Conservation (phyloP, 108 stramenopile species). For the Pseudonitzschia pungens region DNA sequence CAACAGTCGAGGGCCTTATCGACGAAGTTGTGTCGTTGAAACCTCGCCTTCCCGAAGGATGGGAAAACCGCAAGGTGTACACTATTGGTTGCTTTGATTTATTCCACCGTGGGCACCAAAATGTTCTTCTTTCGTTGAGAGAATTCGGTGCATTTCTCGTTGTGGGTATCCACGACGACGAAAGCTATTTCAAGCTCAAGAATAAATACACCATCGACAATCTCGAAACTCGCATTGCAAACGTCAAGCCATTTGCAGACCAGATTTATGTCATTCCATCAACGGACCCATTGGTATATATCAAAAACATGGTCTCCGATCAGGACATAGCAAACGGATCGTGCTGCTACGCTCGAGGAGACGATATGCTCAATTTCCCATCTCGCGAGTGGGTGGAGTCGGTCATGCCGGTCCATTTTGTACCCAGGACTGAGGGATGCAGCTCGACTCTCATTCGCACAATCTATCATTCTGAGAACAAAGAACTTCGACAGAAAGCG, state of each 20-base stretch:
- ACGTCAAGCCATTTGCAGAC: slow-evolving; percentile 59
- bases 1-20: slow-evolving; percentile 23
- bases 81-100: slow-evolving; percentile 69
- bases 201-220: slow-evolving; percentile 64
- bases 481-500: slow-evolving; percentile 45
- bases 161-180: slow-evolving; percentile 65
- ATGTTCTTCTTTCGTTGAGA: slow-evolving; percentile 51
- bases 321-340: slow-evolving; percentile 56
- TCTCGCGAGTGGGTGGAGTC: slow-evolving; percentile 55
- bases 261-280: slow-evolving; percentile 62
- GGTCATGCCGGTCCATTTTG: slow-evolving; percentile 66
- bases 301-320: slow-evolving; percentile 48
- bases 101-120: slow-evolving; percentile 65
- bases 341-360: slow-evolving; percentile 65
- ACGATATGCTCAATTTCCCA: slow-evolving; percentile 66
- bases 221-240: slow-evolving; percentile 54
- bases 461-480: slow-evolving; percentile 53
- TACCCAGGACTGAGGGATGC: slow-evolving; percentile 60
- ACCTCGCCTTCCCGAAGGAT: slow-evolving; percentile 54
- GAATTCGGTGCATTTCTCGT: slow-evolving; percentile 61
- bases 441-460: slow-evolving; percentile 54
- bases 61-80: slow-evolving; percentile 64
- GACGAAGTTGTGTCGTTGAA: slow-evolving; percentile 43
- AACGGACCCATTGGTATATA: slow-evolving; percentile 52
- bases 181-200: slow-evolving; percentile 62